Evolutionary conservation across 108 stramenopile species (phyloP).

Genomic region (Skeletonema marinoi): DNA sequence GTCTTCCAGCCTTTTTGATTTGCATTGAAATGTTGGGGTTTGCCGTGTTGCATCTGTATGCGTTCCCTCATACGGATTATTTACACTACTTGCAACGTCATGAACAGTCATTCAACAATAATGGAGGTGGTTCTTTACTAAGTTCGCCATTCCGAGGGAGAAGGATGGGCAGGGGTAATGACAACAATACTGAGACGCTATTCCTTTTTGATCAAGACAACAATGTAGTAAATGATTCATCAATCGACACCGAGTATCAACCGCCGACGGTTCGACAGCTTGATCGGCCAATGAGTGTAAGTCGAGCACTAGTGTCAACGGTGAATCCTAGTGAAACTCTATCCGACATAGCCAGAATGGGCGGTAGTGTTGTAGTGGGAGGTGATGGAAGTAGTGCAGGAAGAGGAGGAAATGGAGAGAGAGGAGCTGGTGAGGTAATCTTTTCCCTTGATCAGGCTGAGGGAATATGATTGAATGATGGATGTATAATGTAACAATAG

Average conservation of each 20-base stretch:
- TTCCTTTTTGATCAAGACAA: conserved; percentile 48
- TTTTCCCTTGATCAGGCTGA: conserved; percentile 48
- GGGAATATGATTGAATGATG: conserved; percentile 16
- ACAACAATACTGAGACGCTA: conserved; percentile 14
- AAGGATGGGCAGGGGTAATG: not conserved
- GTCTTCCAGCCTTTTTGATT: conserved; percentile 51
- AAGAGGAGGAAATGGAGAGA: not conserved
- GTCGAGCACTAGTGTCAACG: conserved; percentile 28
- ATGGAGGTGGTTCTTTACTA: not conserved
- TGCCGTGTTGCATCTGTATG: conserved; percentile 51
- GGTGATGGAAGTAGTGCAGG: conserved; percentile 22
- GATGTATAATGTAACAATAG: not conserved
- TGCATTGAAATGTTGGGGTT: conserved; percentile 66
- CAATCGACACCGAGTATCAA: conserved; percentile 38
- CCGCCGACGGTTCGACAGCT: conserved; percentile 42
- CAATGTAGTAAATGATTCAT: conserved; percentile 31
- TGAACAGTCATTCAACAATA: conserved; percentile 2
- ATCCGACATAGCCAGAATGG: conserved; percentile 41
- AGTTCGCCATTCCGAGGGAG: not conserved
- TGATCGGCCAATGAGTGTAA: conserved; percentile 41
- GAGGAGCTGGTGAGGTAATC: conserved; percentile 20
- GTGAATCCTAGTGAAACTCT: conserved; percentile 45
- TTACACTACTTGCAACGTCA: conserved; percentile 36
- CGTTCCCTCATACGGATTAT: conserved; percentile 62
- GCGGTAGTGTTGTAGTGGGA: conserved; percentile 27